A percentile compares a stretch with the other conserved stretches of the same genome.
Evolutionary conservation across 495 filamentous ascomycete species (phyloP).

Genomic region (Neurospora discreta): DNA sequence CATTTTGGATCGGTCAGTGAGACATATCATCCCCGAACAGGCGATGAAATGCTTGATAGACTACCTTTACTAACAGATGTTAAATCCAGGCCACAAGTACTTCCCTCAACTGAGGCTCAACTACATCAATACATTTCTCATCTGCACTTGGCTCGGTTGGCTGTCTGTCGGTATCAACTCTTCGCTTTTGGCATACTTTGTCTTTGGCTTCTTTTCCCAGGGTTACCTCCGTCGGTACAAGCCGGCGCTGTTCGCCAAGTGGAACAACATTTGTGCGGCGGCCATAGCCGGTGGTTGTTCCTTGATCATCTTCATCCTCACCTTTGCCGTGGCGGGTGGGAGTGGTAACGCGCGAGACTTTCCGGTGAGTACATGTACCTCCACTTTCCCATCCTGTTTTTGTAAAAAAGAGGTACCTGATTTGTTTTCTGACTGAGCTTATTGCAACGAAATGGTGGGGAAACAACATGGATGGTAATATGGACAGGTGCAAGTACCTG

Average conservation of each 20-base stretch:
- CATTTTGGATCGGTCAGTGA: slow-evolving; percentile 32
- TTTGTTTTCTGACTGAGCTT: neutral
- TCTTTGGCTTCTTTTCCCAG: slow-evolving; percentile 35
- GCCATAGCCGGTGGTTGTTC: slow-evolving; percentile 43
- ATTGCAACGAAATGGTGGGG: neutral
- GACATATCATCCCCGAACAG: slow-evolving; percentile 21
- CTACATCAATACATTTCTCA: slow-evolving; percentile 29
- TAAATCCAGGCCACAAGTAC: slow-evolving; percentile 11
- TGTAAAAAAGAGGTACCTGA: no score
- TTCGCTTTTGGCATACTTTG: slow-evolving; percentile 23
- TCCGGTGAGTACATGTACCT: slow-evolving; percentile 15
- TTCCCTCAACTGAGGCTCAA: slow-evolving; percentile 10
- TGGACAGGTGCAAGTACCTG: neutral
- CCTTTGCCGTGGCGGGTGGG: slow-evolving; percentile 45
- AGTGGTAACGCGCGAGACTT: slow-evolving; percentile 20
- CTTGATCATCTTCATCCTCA: slow-evolving; percentile 42
- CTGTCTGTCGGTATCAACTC: slow-evolving; percentile 34
- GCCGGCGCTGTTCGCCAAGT: slow-evolving; percentile 42
- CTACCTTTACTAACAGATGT: slow-evolving; percentile 23
- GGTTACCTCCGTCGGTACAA: slow-evolving; percentile 36
- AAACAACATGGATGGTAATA: neutral
- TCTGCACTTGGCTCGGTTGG: slow-evolving; percentile 31
- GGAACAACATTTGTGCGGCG: slow-evolving; percentile 42
- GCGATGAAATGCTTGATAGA: slow-evolving; percentile 12
- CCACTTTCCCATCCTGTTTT: no score